Conservation (phyloP, 495 filamentous ascomycete genomes). For the Penicillium arizonense region DNA sequence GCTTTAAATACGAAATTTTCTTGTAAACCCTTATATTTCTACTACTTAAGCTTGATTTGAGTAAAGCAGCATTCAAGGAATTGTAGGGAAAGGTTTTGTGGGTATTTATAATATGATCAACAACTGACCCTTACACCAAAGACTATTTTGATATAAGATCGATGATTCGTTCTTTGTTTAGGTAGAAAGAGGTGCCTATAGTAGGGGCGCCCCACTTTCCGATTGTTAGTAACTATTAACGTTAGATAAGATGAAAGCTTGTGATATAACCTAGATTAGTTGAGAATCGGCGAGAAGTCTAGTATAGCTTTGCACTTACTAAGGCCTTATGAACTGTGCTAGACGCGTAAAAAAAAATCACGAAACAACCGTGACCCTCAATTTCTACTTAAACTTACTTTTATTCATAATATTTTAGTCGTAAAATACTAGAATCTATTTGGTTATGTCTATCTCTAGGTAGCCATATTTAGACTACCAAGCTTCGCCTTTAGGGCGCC, state of each 20-base stretch:
- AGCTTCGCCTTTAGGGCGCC: too few relatives aligned
- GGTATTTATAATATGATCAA: not conserved
- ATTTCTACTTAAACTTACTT: too few relatives aligned
- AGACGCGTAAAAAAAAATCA: too few relatives aligned
- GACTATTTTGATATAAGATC: not conserved
- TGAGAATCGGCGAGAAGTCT: not conserved
- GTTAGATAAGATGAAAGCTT: not conserved
- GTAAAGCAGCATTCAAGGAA: not conserved
- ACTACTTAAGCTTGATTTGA: not conserved
- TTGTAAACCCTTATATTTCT: not conserved
- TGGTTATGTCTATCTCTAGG: too few relatives aligned
- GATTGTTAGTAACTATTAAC: not conserved
- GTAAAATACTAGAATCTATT: too few relatives aligned
- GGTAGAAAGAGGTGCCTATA: not conserved
- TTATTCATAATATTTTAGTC: too few relatives aligned
- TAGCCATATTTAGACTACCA: too few relatives aligned
- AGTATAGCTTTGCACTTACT: too few relatives aligned
- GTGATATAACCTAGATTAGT: not conserved
- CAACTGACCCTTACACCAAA: not conserved
- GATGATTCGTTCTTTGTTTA: not conserved
- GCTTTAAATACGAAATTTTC: too few relatives aligned
- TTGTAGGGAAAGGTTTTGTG: not conserved
- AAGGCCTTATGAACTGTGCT: too few relatives aligned
- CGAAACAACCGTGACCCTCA: too few relatives aligned
- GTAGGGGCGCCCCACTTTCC: not conserved